phyloP scores from a whole-genome alignment of 2,329 filamentous ascomycete genomes.

The Delphinella strobiligena region DNA sequence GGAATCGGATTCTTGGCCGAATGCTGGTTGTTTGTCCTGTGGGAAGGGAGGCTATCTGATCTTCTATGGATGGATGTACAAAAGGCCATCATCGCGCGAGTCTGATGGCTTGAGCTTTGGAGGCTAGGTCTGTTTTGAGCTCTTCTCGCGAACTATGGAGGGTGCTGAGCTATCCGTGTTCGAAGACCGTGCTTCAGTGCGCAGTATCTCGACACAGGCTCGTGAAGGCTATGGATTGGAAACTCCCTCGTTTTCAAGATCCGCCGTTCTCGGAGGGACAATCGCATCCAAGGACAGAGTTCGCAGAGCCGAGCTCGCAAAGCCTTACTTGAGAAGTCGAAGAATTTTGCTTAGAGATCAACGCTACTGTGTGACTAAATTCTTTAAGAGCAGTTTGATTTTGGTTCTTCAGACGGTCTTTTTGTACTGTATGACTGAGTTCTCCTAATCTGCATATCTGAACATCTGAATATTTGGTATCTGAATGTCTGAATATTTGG shows the following conservation, averaged over 20 bases:
- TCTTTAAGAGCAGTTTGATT: too few relatives aligned
- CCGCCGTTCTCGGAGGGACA: too few relatives aligned
- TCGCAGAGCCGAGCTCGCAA: background rate
- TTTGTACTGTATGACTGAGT: too few relatives aligned
- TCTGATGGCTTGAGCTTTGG: conserved; percentile 52
- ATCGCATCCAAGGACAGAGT: background rate
- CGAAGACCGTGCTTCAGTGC: conserved; percentile 36
- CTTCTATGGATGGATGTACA: conserved; percentile 53
- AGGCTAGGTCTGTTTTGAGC: conserved; percentile 60
- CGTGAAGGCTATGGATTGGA: background rate
- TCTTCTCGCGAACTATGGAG: conserved; percentile 52
- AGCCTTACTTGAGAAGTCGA: too few relatives aligned
- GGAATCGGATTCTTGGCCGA: too few relatives aligned
- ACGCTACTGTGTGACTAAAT: too few relatives aligned
- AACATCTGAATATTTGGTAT: too few relatives aligned
- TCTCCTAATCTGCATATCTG: too few relatives aligned
- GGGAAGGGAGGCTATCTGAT: conserved; percentile 55
- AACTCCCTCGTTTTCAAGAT: too few relatives aligned
- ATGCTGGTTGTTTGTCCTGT: conserved; percentile 58
- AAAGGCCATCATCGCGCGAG: conserved; percentile 40
- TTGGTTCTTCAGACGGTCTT: too few relatives aligned
- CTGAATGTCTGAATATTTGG: too few relatives aligned
- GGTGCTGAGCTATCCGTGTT: conserved; percentile 42
- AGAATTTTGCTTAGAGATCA: too few relatives aligned
- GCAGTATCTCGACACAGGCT: background rate